Evolutionary conservation across 768 basidiomycete species (phyloP), one percentile per base, ranked within the genome.

Genomic region (Pleurotus pulmonarius): DNA sequence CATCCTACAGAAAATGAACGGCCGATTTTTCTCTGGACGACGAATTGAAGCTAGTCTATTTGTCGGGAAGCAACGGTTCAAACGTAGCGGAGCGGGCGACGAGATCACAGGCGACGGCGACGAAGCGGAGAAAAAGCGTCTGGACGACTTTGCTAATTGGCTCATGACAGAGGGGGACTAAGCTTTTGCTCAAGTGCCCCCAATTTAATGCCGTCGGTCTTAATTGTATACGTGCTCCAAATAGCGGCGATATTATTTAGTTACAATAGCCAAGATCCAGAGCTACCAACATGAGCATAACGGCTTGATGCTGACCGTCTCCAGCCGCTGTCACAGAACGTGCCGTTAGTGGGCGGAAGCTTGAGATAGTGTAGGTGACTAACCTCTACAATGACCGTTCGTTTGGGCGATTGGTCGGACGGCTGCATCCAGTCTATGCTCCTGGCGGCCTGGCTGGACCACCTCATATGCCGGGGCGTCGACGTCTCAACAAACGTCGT

Each of bases 71-170:
- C 87, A 94, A 66, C 76, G 85, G 41, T 98, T 90, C 77, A 82
- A 77, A 60, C 87, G 89, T 54, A 88, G 83, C 58, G 92, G 90
- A 7, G 74, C 73, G 22, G 81, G 79, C 2, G 86, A 87, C n/a
- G 85, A 83, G 1, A 55, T 77, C 2, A 85, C 80, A 55, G 86
- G 78, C 5, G 85, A 82, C 18, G 84, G 81, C 2, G 88, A 83
- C 3, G 90, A 87, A 49, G 86, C 80, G 41, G 92, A 97, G 68
- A 87, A 88, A 77, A 82, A 83, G 67, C 84, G 94, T 46, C 70
- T 98, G 65, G 94, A 96, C 54, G 82, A 86, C 68, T 97, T 96
- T 66, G 91, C 92, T 0, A 73, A 84, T 39, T 96, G 94, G 94
- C 75, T 97, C 46, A 79, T 94, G 72, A 80, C 81, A 7, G 90